phyloP scores from a whole-genome alignment of 2,329 filamentous ascomycete genomes.

The Fusarium odoratissimum region DNA sequence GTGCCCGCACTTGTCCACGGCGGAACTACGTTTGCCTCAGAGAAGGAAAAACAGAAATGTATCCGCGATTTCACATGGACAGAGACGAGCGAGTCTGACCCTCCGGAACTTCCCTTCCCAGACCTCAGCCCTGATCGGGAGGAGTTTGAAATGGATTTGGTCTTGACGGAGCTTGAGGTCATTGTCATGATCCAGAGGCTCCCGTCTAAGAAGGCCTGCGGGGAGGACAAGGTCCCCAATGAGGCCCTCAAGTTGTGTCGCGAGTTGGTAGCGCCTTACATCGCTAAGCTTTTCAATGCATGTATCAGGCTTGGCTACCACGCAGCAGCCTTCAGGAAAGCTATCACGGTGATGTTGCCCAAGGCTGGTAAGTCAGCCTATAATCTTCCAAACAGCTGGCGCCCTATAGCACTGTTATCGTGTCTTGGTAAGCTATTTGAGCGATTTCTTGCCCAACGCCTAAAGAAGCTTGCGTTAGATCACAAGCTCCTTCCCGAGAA shows the following conservation, averaged over 20 bases:
- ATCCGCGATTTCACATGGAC: background rate
- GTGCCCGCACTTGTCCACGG: background rate
- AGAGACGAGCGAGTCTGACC: background rate
- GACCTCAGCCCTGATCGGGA: background rate
- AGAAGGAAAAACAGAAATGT: background rate
- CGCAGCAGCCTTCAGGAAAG: background rate
- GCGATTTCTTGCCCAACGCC: background rate
- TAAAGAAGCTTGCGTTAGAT: background rate
- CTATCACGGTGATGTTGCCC: background rate
- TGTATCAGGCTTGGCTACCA: background rate
- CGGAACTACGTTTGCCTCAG: background rate
- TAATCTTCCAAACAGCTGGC: background rate
- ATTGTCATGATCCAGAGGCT: background rate
- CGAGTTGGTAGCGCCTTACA: background rate
- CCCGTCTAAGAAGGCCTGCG: background rate
- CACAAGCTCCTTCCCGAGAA: background rate
- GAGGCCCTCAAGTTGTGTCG: constrained; percentile 1
- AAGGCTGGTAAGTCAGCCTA: constrained; percentile 6
- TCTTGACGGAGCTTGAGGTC: background rate
- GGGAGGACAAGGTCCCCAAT: constrained; percentile 5
- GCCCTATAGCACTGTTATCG: constrained; percentile 4
- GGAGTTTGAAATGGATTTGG: background rate
- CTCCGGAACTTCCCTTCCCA: background rate
- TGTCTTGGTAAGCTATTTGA: constrained; percentile 5
- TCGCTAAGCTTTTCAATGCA: background rate